Base-by-base conservation (phyloP, 179 eudicot genomes). In the Gypsophila paniculata region DNA sequence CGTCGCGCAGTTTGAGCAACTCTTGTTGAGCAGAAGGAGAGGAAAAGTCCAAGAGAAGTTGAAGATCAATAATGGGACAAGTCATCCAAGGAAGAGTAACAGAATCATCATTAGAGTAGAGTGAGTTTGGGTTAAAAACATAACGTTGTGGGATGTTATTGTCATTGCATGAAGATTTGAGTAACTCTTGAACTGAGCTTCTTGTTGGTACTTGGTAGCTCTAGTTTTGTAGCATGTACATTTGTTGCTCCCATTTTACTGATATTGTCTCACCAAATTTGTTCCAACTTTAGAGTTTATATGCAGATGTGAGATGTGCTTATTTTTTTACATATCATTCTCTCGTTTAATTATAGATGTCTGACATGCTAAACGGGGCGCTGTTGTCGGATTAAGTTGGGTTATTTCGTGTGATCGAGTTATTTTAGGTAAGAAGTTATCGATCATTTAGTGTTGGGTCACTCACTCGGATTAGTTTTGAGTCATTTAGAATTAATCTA, bases 141-240 rank as follows among this genome's bases (percentile, higher is more conserved):
- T 54, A 70, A 12, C 63, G 44, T 25, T 23, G 23, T 6, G 74
- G 74, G 65, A 71, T 23, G 59, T 39, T 53, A 25, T 71, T 29
- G n/a, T n/a, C n/a, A 29, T 4, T 23, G 19, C 39, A 13, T 10
- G 22, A 23, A 22, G 65, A 55, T 71, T 59, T 58, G 9, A 21
- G 42, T 0, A 71, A 18, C 38, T 71, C 74, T 59, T 71, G 74
- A 59, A 71, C 36, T 23, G 65, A 18, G 10, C n/a, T n/a, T n/a
- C n/a, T n/a, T n/a, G 52, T 59, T 59, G 15, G n/a, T n/a, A n/a
- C n/a, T 12, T 71, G 74, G 74, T 71, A 57, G n/a, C 39, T 71
- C 54, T 39, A 70, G 34, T 38, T 71, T 71, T 18, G 38, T 17
- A 52, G 72, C 29, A 70, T 10, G 59, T 0, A 32, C n/a, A 53